Conservation (phyloP, 179 eudicot species). For the Corrigiola litoralis region DNA sequence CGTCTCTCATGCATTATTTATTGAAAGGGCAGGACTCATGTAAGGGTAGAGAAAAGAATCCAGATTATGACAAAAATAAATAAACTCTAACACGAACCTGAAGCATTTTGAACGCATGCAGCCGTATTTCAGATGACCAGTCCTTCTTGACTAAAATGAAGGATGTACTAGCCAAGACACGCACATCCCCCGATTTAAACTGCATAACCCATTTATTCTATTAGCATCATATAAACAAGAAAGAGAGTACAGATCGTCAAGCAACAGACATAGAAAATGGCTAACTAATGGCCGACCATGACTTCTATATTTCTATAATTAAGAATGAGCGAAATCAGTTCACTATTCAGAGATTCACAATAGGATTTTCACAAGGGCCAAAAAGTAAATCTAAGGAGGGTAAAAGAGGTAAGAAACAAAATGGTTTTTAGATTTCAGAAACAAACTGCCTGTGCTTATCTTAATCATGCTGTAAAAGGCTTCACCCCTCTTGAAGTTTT, state of each 20-base stretch:
- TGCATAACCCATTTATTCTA: constrained; percentile 28
- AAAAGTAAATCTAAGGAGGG: neutral
- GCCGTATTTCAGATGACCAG: constrained; percentile 87
- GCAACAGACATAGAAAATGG: neutral
- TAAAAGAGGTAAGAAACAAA: too few species aligned
- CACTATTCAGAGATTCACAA: neutral
- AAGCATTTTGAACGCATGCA: constrained; percentile 92
- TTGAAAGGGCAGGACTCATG: too few species aligned
- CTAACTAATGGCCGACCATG: neutral
- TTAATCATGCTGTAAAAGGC: too few species aligned
- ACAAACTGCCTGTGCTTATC: too few species aligned
- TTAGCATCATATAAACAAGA: neutral
- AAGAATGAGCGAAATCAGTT: neutral
- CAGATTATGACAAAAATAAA: neutral
- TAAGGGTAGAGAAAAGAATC: neutral
- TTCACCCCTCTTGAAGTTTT: too few species aligned
- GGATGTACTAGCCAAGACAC: constrained; percentile 72
- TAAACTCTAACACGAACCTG: constrained; percentile 46
- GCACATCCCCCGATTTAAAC: constrained; percentile 88
- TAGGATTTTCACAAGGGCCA: neutral
- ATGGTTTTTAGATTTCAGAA: neutral
- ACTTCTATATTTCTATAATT: neutral
- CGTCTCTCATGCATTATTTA: too few species aligned
- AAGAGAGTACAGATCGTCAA: neutral
- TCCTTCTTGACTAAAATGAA: constrained; percentile 80